Conservation (phyloP, 2,329 filamentous ascomycete genomes). For the Scytalidium sp. region DNA sequence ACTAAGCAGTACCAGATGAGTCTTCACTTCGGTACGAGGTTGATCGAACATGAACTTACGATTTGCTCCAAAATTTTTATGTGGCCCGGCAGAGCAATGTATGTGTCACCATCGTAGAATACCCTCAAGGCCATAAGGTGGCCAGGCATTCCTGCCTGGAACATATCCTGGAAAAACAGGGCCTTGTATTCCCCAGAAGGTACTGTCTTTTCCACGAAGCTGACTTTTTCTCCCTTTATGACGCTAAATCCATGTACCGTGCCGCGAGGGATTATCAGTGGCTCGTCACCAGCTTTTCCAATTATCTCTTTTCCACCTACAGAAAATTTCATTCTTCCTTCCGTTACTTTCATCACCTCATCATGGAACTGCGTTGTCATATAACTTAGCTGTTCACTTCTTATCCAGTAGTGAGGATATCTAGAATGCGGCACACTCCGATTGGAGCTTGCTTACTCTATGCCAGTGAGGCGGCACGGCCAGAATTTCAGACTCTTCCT, state of each 20-base stretch:
- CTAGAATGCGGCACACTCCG: neutral
- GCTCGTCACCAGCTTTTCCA: constrained; percentile 7
- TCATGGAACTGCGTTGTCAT: constrained; percentile 3
- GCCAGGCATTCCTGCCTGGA: constrained; percentile 4
- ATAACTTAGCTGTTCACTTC: neutral
- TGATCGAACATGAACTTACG: constrained; percentile 1
- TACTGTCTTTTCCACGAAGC: constrained; percentile 4
- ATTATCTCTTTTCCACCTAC: constrained; percentile 8
- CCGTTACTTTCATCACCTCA: constrained; percentile 11
- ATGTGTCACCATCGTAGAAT: constrained; percentile 9
- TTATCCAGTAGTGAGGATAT: neutral
- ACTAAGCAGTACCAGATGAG: constrained; percentile 2
- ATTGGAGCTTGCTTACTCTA: neutral
- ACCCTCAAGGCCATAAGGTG: constrained; percentile 5
- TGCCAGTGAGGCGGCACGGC: constrained; percentile 9
- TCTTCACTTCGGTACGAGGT: neutral
- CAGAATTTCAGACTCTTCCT: constrained; percentile 6
- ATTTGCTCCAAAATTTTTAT: constrained; percentile 7
- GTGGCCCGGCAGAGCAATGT: constrained; percentile 6
- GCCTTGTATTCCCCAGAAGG: constrained; percentile 9
- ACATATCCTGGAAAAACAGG: constrained; percentile 11
- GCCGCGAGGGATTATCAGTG: constrained; percentile 4
- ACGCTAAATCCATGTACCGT: constrained; percentile 7
- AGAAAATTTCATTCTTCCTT: constrained; percentile 6
- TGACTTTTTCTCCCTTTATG: constrained; percentile 6